These are phyloP conservation scores for Fusarium goolgardi DNA, from an alignment of 2,329 filamentous ascomycete genomes.

Conservation along the genomic window DNA sequence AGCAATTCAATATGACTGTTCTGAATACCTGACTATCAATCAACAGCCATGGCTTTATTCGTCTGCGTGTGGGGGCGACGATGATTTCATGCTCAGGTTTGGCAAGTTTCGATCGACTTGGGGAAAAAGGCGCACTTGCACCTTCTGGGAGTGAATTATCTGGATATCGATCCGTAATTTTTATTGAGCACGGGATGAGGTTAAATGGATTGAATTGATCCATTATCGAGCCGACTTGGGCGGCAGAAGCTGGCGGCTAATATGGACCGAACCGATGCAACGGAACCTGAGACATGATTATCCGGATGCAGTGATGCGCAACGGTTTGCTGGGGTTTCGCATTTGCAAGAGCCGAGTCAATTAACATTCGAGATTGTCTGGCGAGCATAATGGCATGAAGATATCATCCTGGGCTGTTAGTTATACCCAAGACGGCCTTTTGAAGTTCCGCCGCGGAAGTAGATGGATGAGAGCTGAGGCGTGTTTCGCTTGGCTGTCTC, in stretches of 20 bases:
- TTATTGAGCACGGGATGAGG: constrained; percentile 29
- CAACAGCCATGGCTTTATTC: constrained; percentile 5
- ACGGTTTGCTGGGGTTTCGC: constrained; percentile 8
- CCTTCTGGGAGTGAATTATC: constrained; percentile 13
- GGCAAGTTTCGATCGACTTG: constrained; percentile 35
- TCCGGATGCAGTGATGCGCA: constrained; percentile 8
- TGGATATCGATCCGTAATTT: constrained; percentile 19
- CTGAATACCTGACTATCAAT: not conserved
- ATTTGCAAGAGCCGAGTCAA: constrained; percentile 27
- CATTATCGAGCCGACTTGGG: constrained; percentile 22
- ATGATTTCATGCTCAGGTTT: constrained; percentile 26
- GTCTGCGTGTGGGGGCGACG: constrained; percentile 32
- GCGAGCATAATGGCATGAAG: constrained; percentile 5
- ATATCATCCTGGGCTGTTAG: not conserved
- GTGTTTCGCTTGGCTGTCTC: constrained; percentile 17
- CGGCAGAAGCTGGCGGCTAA: constrained; percentile 38
- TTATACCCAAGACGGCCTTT: constrained; percentile 2
- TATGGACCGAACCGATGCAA: constrained; percentile 11
- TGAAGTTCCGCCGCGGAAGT: constrained; percentile 5
- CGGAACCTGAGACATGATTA: constrained; percentile 22
- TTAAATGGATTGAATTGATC: constrained; percentile 23
- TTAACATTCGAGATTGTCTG: constrained; percentile 1
- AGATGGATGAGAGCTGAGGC: constrained; percentile 10
- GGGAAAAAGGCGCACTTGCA: constrained; percentile 16
- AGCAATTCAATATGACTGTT: not conserved